Conservation (phyloP, 352 stramenopile genomes). For the Hyphochytrium catenoides region DNA sequence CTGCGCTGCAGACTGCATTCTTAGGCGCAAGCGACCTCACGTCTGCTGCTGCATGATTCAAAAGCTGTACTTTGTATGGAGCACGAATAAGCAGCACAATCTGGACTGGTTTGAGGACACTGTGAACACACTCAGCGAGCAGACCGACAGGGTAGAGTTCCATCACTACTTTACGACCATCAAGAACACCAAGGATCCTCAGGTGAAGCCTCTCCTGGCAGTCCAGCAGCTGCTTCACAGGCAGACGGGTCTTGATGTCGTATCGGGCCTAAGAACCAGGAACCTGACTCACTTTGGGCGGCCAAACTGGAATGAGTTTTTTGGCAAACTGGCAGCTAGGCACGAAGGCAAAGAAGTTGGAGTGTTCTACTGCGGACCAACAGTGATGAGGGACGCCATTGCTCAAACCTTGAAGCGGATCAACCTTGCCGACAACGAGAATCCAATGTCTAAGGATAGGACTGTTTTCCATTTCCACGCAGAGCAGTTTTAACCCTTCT, state of each 20-base stretch:
- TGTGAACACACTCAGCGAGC: constrained; percentile 43
- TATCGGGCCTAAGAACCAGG: constrained; percentile 36
- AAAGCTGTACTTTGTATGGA: constrained; percentile 64
- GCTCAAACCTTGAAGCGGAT: too few species aligned
- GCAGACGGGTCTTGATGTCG: constrained; percentile 30
- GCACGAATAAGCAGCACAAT: constrained; percentile 37
- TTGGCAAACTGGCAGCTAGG: constrained; percentile 18
- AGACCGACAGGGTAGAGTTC: constrained; percentile 45
- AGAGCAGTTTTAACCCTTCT: too few species aligned
- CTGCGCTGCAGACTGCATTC: constrained; percentile 24
- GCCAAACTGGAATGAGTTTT: constrained; percentile 38
- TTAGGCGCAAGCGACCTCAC: too few species aligned
- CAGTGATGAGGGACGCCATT: too few species aligned
- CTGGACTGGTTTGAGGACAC: constrained; percentile 50
- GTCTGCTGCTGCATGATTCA: constrained; percentile 6
- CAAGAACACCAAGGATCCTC: constrained; percentile 24
- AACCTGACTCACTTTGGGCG: constrained; percentile 43
- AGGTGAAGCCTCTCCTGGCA: constrained; percentile 20
- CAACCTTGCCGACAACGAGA: too few species aligned
- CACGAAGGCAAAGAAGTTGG: constrained; percentile 28
- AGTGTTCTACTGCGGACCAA: constrained; percentile 50
- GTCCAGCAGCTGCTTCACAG: constrained; percentile 45
- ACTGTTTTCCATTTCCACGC: too few species aligned
- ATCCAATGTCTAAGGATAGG: too few species aligned
- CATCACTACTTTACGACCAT: constrained; percentile 56